Percentiles rank a stretch among this genome's conserved stretches.
These are phyloP conservation scores for Hymenoscyphus fraxineus DNA, from an alignment of 2,329 filamentous ascomycete genomes.

Conservation along the genomic window DNA sequence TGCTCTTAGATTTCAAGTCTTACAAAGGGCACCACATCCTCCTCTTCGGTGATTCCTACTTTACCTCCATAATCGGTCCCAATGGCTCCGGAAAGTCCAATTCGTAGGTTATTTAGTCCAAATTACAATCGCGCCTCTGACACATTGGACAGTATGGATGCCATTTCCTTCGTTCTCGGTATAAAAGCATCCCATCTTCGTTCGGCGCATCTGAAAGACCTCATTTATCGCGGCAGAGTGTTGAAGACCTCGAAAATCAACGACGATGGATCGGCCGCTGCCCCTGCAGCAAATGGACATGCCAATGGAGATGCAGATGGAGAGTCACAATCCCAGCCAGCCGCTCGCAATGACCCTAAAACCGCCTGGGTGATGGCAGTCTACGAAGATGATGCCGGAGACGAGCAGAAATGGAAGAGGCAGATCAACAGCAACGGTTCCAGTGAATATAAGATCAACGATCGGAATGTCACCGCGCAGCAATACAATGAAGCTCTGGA, in stretches of 20 bases:
- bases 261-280: slow-evolving; percentile 68
- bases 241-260: slow-evolving; percentile 90
- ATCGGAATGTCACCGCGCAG: slow-evolving; percentile 79
- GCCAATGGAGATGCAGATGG: slow-evolving; percentile 58
- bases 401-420: slow-evolving; percentile 94
- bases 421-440: slow-evolving; percentile 83
- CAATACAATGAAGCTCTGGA: slow-evolving; percentile 94
- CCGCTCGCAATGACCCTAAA: slow-evolving; percentile 78
- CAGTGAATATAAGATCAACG: slow-evolving; percentile 97
- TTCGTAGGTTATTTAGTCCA: slow-evolving; percentile 62
- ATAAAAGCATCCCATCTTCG: slow-evolving; percentile 98
- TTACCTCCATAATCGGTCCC: slow-evolving; percentile 97
- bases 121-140: slow-evolving; percentile 24
- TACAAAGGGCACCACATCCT: slow-evolving; percentile 96
- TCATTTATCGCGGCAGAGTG: slow-evolving; percentile 93
- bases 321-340: slow-evolving; percentile 56
- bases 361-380: slow-evolving; percentile 99
- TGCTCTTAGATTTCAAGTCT: slow-evolving; percentile 83
- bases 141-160: slow-evolving; percentile 74
- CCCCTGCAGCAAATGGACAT: slow-evolving; percentile 54
- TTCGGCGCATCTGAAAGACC: slow-evolving; percentile 86
- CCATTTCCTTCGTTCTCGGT: slow-evolving; percentile 96
- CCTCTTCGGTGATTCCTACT: slow-evolving; percentile 95
- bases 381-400: slow-evolving; percentile 93
- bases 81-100: slow-evolving; percentile 99